Conservation (phyloP, 2,329 filamentous ascomycete species). For the Ascochyta fabae region DNA sequence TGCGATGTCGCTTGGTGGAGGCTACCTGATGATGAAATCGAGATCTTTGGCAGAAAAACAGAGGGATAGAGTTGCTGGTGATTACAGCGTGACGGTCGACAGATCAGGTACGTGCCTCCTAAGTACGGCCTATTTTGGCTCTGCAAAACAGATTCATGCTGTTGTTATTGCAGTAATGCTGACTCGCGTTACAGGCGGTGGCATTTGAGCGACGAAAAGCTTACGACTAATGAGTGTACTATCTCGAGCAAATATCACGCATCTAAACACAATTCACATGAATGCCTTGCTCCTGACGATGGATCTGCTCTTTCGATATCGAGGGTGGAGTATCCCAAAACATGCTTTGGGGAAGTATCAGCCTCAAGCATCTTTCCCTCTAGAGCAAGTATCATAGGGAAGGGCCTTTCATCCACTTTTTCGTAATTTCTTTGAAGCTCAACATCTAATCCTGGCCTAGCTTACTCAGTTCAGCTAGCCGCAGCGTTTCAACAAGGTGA, state of each 20-base stretch:
- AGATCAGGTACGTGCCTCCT: slow-evolving; percentile 37
- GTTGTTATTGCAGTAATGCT: neutral
- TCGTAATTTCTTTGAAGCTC: neutral
- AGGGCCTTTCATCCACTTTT: neutral
- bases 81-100: slow-evolving; percentile 47
- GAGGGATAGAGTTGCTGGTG: slow-evolving; percentile 35
- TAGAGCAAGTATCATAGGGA: neutral
- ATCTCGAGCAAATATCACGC: neutral
- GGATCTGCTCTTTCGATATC: neutral
- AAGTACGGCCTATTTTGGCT: neutral
- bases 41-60: slow-evolving; percentile 37
- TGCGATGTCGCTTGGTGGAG: slow-evolving; percentile 39
- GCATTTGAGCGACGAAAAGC: slow-evolving; percentile 1
- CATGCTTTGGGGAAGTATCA: neutral
- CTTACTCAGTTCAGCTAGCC: slow-evolving; percentile 9
- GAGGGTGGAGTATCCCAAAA: neutral
- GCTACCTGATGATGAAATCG: slow-evolving; percentile 44
- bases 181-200: slow-evolving; percentile 4
- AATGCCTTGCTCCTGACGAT: neutral
- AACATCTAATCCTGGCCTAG: slow-evolving; percentile 1
- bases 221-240: neutral
- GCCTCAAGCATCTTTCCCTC: neutral
- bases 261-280: neutral
- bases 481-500: slow-evolving; percentile 3
- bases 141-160: neutral